A percentile compares a stretch with the other conserved stretches of the same genome.
phyloP scores from a whole-genome alignment of 2,329 filamentous ascomycete species.

The Gnomoniopsis smithogilvyi region DNA sequence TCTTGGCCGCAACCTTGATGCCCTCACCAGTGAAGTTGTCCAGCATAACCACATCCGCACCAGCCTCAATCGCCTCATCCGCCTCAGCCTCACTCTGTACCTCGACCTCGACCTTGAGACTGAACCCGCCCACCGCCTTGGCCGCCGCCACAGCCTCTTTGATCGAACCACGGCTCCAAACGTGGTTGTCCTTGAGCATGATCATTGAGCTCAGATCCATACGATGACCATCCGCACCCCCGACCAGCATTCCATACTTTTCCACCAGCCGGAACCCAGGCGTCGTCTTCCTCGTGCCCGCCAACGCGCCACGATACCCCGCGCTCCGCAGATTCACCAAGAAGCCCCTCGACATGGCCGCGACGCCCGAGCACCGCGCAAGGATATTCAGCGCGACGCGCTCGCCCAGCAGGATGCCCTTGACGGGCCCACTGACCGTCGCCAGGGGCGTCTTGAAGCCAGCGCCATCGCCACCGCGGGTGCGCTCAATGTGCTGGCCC shows the following conservation, averaged over 20 bases:
- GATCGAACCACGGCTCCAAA: slow-evolving; percentile 88
- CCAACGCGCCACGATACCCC: slow-evolving; percentile 81
- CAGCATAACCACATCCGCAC: slow-evolving; percentile 94
- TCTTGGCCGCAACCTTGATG: slow-evolving; percentile 69
- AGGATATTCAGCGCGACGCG: slow-evolving; percentile 88
- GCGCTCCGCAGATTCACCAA: slow-evolving; percentile 54
- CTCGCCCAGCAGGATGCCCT: slow-evolving; percentile 82
- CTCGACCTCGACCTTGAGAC: slow-evolving; percentile 94
- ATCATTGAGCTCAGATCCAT: slow-evolving; percentile 93
- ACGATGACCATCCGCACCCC: slow-evolving; percentile 86
- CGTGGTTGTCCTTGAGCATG: slow-evolving; percentile 99
- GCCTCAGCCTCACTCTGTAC: slow-evolving; percentile 85
- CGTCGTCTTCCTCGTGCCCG: slow-evolving; percentile 94
- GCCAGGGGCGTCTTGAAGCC: slow-evolving; percentile 61
- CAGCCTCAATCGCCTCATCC: slow-evolving; percentile 84
- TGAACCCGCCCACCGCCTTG: slow-evolving; percentile 80
- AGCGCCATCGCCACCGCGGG: slow-evolving; percentile 30
- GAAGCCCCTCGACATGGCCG: slow-evolving; percentile 61
- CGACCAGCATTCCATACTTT: slow-evolving; percentile 96
- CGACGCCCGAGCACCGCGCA: slow-evolving; percentile 87
- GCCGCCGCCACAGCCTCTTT: slow-evolving; percentile 81
- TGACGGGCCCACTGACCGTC: slow-evolving; percentile 79
- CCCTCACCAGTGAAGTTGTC: slow-evolving; percentile 88
- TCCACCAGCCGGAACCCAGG: slow-evolving; percentile 93
- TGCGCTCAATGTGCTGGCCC: slow-evolving; percentile 63